Conservation (phyloP, 140 eudicot species). For the Ambrosia hybrid region DNA sequence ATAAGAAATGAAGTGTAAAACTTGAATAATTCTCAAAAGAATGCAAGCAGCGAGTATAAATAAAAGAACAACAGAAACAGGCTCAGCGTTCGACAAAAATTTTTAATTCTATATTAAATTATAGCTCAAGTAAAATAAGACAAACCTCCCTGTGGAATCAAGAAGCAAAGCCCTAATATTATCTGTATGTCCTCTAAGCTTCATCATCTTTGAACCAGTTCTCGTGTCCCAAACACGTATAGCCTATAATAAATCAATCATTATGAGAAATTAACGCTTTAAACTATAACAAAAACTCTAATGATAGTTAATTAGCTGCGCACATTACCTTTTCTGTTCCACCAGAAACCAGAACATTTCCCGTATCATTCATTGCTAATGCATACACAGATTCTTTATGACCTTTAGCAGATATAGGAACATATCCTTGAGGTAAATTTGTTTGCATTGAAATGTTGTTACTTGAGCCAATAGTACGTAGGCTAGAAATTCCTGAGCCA, state of each 20-base stretch:
- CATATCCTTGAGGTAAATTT: conserved; percentile 68
- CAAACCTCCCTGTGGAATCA: conserved; percentile 93
- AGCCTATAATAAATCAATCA: conserved; percentile 50
- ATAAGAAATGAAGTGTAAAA: conserved; percentile 6
- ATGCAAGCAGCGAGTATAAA: too few relatives aligned
- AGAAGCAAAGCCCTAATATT: conserved; percentile 83
- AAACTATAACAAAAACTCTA: neutral
- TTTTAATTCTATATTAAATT: neutral
- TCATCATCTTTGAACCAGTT: conserved; percentile 92
- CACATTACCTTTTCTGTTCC: conserved; percentile 88
- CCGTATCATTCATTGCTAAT: conserved; percentile 87
- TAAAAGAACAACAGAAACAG: too few relatives aligned
- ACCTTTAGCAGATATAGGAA: conserved; percentile 86
- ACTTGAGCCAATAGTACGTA: conserved; percentile 80
- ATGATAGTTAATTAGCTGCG: neutral
- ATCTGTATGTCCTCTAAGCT: conserved; percentile 96
- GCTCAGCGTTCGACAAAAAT: too few relatives aligned
- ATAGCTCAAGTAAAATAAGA: conserved; percentile 12
- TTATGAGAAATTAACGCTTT: neutral
- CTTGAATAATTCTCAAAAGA: neutral
- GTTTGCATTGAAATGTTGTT: conserved; percentile 75
- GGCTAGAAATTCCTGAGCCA: conserved; percentile 64
- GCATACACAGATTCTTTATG: conserved; percentile 99
- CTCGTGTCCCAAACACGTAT: conserved; percentile 99
- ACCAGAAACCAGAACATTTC: conserved; percentile 97